Evolutionary conservation across 2,329 filamentous ascomycete species (phyloP), one percentile per base, ranked within the genome.

Genomic region (Colletotrichum gloeosporioides): DNA sequence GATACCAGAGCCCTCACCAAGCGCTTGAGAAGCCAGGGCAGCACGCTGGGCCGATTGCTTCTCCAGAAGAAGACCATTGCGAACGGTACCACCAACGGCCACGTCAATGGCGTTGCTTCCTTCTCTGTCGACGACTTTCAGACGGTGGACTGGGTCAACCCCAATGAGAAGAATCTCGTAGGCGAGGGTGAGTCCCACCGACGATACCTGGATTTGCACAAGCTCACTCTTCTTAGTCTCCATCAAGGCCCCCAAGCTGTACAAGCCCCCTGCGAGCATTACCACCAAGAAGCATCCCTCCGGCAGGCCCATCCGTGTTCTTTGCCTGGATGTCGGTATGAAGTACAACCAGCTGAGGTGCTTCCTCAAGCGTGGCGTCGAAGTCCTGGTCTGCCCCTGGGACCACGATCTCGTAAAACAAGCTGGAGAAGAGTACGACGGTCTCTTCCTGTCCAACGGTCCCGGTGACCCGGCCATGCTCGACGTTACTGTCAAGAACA

Each of bases 341-440:
- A 99, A 99, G 88, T 98, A 95, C 88, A 99, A 99, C 88, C 97
- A 99, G 88, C 90, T 99, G 81, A 92, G 97, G 80, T 99, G 97
- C 88, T 93, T 99, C 81, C 90, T 99, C 76, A 93, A 93, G 81
- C 93, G 97, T 80, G 97, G 97, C 71, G 94, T 99, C 72, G 97
- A 99, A 84, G 96, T 99, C 66, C 88, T 98, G 79, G 95, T 98
- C 73, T 96, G 97, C 78, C 97, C 97, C 12, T 99, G 96, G 96
- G 93, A 99, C 87, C 96, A 98, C 83, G 94, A 99, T 85, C 96
- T 99, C 84, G 92, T 93, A 71, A 87, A 89, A 71, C 91, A 95
- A 72, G 93, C 93, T 70, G 94, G 93, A 75, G 94, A 95, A 78
- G 92, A 98, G 79, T 99, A 98, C 83, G 97, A 99, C 84, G 97